Percentiles rank a stretch among this genome's conserved stretches.
phyloP scores from a whole-genome alignment of 208 protist species.

The Balamuthia mandrillaris region DNA sequence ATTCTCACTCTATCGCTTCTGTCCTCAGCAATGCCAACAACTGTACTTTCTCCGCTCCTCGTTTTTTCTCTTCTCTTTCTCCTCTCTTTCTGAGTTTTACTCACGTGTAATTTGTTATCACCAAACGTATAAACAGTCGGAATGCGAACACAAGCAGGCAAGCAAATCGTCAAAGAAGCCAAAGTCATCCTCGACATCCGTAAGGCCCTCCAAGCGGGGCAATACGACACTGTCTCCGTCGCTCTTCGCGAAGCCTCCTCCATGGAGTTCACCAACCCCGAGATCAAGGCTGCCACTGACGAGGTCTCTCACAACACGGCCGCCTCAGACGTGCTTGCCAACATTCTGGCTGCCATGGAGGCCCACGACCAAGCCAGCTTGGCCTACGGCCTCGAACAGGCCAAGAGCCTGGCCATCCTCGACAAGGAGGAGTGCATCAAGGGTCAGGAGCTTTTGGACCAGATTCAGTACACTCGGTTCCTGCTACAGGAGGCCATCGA shows the following conservation, averaged over 20 bases:
- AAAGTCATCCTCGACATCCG: constrained; percentile 8
- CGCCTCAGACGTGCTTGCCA: not conserved
- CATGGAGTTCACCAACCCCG: not conserved
- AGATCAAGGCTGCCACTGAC: constrained; percentile 20
- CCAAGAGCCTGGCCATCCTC: not conserved
- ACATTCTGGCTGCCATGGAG: constrained; percentile 5
- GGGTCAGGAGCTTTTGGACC: constrained; percentile 3
- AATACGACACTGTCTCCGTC: constrained; percentile 18
- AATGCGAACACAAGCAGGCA: constrained; percentile 8
- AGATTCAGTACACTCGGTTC: not conserved
- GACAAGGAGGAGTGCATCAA: not conserved
- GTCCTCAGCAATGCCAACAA: not conserved
- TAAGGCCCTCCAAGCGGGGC: not conserved
- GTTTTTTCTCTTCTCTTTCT: not conserved
- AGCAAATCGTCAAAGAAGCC: not conserved
- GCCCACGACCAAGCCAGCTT: constrained; percentile 5
- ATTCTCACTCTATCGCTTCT: not conserved
- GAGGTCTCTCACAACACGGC: constrained; percentile 31
- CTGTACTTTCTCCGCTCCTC: not conserved
- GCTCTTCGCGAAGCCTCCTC: not conserved
- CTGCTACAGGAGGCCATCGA: not conserved
- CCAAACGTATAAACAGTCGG: no score
- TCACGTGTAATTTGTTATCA: no score
- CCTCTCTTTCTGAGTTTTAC: not conserved
- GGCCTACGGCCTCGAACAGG: not conserved